Evolutionary conservation across 108 stramenopile species (phyloP).

Genomic region (Fragilariopsis cylindrus): DNA sequence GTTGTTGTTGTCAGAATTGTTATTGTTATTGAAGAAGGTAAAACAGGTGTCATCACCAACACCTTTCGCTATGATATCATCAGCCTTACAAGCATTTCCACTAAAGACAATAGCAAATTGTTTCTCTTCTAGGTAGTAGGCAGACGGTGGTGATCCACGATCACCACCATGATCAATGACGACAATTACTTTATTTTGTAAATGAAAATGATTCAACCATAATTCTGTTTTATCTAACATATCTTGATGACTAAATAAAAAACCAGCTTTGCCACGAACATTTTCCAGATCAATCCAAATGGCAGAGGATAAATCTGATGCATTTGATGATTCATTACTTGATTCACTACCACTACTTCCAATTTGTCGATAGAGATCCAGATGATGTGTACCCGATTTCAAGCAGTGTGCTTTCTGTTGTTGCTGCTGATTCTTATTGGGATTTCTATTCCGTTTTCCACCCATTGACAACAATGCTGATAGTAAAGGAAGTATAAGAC

Average conservation of each 20-base stretch:
- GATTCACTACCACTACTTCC: too few relatives aligned
- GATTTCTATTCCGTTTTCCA: too few relatives aligned
- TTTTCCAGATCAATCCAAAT: slow-evolving; percentile 62
- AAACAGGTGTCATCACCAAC: slow-evolving; percentile 24
- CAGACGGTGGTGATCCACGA: slow-evolving; percentile 28
- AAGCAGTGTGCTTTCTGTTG: too few relatives aligned
- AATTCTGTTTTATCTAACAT: slow-evolving; percentile 41
- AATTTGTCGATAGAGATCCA: too few relatives aligned
- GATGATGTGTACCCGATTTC: too few relatives aligned
- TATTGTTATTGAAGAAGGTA: not conserved
- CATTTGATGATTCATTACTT: too few relatives aligned
- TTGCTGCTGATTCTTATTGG: too few relatives aligned
- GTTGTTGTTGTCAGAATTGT: too few relatives aligned
- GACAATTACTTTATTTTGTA: slow-evolving; percentile 34
- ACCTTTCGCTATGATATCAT: slow-evolving; percentile 69
- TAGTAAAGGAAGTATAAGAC: too few relatives aligned
- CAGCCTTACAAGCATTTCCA: slow-evolving; percentile 55
- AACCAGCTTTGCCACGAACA: slow-evolving; percentile 64
- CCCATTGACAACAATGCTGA: too few relatives aligned
- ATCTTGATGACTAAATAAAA: slow-evolving; percentile 53
- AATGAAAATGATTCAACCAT: slow-evolving; percentile 42
- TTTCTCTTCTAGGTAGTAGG: slow-evolving; percentile 36
- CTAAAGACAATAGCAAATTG: slow-evolving; percentile 51
- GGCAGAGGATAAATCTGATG: not conserved
- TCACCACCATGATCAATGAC: slow-evolving; percentile 65